These are phyloP conservation scores for Backusella tarrabulga DNA, from an alignment of 192 early-diverging fungal species.

Conservation along the genomic window DNA sequence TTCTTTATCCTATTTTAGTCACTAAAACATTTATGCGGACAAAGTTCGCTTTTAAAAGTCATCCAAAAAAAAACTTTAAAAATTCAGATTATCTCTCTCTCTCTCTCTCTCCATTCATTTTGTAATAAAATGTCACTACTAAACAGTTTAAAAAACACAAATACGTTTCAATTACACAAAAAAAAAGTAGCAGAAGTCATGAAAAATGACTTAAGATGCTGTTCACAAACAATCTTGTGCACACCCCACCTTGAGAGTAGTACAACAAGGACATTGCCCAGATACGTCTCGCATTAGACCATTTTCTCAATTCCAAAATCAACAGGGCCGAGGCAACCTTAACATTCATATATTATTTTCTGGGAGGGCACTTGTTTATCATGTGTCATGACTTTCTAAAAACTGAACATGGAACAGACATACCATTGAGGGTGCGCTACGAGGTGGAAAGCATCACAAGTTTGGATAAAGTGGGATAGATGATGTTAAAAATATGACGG, in stretches of 20 bases:
- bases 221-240: background rate
- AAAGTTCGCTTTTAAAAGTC: background rate
- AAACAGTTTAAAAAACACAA: background rate
- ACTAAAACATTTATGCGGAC: background rate
- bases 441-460: constrained; percentile 50
- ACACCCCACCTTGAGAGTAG: background rate
- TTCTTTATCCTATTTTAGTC: background rate
- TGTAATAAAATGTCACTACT: background rate
- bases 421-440: constrained; percentile 55
- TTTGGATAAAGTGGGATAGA: constrained; percentile 38
- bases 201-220: background rate
- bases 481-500: constrained; percentile 51
- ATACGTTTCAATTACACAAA: background rate
- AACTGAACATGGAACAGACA: constrained; percentile 59
- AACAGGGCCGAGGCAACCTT: constrained; percentile 55
- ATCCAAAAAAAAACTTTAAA: background rate
- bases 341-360: constrained; percentile 66
- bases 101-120: no score
- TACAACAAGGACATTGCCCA: constrained; percentile 30
- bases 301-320: constrained; percentile 78
- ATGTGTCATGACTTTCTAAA: constrained; percentile 79
- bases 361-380: constrained; percentile 63
- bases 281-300: constrained; percentile 58
- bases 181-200: background rate
- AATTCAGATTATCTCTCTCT: no score